These are phyloP conservation scores for Blastomyces percursus DNA, from an alignment of 2,329 filamentous ascomycete genomes.

Conservation along the genomic window DNA sequence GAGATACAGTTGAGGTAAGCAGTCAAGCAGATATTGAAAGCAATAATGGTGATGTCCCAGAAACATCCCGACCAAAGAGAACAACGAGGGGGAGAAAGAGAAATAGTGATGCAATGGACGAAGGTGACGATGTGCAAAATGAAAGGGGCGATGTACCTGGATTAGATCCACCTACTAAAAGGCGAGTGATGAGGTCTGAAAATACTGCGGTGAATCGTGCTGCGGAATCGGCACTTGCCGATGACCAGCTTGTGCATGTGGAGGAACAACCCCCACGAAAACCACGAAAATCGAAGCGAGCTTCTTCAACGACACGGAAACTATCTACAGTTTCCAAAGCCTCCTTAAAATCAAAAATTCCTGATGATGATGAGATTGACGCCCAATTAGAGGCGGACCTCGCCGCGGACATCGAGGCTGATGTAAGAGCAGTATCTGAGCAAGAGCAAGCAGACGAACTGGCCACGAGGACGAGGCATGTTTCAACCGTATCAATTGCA, in stretches of 20 bases:
- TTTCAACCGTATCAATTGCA: constrained; percentile 1
- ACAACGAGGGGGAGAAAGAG: constrained; percentile 48
- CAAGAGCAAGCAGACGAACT: constrained; percentile 31
- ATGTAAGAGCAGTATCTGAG: constrained; percentile 39
- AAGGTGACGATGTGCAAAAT: constrained; percentile 17
- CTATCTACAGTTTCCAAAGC: constrained; percentile 39
- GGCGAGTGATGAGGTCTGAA: constrained; percentile 43
- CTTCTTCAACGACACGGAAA: constrained; percentile 39
- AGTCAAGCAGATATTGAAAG: constrained; percentile 23
- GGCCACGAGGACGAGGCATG: background rate
- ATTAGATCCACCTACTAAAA: constrained; percentile 44
- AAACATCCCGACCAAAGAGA: constrained; percentile 29
- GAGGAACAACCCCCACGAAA: constrained; percentile 33
- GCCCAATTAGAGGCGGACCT: constrained; percentile 55
- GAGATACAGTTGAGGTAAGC: constrained; percentile 35
- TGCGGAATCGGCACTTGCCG: background rate
- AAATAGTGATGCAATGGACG: constrained; percentile 45
- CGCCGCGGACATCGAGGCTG: constrained; percentile 33
- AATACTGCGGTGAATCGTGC: constrained; percentile 13
- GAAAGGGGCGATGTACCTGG: constrained; percentile 16
- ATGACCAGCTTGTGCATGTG: background rate
- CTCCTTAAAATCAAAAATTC: constrained; percentile 36
- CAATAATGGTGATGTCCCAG: constrained; percentile 19
- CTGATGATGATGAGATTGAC: constrained; percentile 56
- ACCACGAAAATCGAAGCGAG: constrained; percentile 28